Conservation (phyloP, 257 asterid species). For the Lantana camara region DNA sequence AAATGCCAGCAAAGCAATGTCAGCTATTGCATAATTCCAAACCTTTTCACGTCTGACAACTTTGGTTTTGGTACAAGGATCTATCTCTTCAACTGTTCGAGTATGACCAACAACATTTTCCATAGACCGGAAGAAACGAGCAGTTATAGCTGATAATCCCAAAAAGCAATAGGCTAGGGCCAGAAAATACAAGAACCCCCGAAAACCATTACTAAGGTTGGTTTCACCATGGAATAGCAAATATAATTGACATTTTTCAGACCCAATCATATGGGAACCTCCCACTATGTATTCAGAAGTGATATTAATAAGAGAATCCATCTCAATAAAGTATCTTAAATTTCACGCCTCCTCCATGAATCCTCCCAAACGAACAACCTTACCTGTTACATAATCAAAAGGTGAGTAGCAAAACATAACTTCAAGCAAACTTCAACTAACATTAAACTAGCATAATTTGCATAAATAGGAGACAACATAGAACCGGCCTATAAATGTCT, state of each 20-base stretch:
- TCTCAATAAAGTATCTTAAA: constrained; percentile 25
- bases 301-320: constrained; percentile 36
- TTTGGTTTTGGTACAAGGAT: constrained; percentile 59
- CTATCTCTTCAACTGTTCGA: constrained; percentile 60
- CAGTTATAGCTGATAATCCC: constrained; percentile 91
- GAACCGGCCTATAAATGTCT: background rate
- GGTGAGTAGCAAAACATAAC: constrained; percentile 1
- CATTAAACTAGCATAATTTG: constrained; percentile 1
- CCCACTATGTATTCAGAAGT: constrained; percentile 31
- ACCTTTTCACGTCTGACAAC: constrained; percentile 58
- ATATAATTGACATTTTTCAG: constrained; percentile 52
- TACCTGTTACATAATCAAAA: constrained; percentile 17
- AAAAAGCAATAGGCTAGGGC: constrained; percentile 84
- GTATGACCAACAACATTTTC: constrained; percentile 84
- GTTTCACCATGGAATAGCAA: constrained; percentile 55
- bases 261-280: constrained; percentile 35
- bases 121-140: constrained; percentile 91
- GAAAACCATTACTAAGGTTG: constrained; percentile 48
- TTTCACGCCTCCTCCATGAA: constrained; percentile 36
- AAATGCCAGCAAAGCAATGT: constrained; percentile 82
- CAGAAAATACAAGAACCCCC: constrained; percentile 60
- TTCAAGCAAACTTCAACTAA: constrained; percentile 12
- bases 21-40: constrained; percentile 93
- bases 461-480: background rate
- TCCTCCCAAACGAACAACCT: constrained; percentile 13